Percentiles rank a stretch among this genome's conserved stretches.
phyloP scores from a whole-genome alignment of 2,329 filamentous ascomycete species.

The Byssochlamys sp. region DNA sequence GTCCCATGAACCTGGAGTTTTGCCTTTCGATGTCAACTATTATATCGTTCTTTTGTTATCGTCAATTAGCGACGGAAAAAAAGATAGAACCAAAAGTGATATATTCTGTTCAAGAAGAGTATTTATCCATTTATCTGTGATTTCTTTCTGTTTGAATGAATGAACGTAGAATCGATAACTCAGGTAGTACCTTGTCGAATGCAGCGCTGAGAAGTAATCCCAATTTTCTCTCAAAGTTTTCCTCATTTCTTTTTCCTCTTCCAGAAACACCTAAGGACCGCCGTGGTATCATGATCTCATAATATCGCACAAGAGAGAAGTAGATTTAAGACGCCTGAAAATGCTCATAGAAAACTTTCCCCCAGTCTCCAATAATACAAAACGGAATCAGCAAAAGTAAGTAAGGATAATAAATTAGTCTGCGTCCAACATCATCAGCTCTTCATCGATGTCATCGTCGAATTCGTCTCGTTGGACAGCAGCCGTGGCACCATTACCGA shows the following conservation, averaged over 20 bases:
- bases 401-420: not conserved
- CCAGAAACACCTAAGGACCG: not conserved
- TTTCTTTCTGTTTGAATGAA: not conserved
- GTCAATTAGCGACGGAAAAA: not conserved
- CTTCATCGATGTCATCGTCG: conserved; percentile 36
- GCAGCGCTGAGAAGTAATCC: not conserved
- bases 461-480: conserved; percentile 29
- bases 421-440: conserved; percentile 33
- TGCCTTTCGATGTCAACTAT: conserved; percentile 8
- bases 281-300: not conserved
- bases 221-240: not conserved
- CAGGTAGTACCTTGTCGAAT: not conserved
- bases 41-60: not conserved
- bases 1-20: conserved; percentile 29
- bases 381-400: not conserved
- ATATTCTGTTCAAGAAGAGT: not conserved
- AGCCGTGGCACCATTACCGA: conserved; percentile 11
- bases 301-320: conserved; percentile 1
- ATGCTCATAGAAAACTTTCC: not conserved
- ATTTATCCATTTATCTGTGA: not conserved
- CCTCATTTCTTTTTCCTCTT: not conserved
- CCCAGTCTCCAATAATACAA: not conserved
- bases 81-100: not conserved
- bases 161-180: not conserved
- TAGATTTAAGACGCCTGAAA: conserved; percentile 1